Base-by-base conservation (phyloP, 805 yeast genomes). In the Cyberlindnera americana region DNA sequence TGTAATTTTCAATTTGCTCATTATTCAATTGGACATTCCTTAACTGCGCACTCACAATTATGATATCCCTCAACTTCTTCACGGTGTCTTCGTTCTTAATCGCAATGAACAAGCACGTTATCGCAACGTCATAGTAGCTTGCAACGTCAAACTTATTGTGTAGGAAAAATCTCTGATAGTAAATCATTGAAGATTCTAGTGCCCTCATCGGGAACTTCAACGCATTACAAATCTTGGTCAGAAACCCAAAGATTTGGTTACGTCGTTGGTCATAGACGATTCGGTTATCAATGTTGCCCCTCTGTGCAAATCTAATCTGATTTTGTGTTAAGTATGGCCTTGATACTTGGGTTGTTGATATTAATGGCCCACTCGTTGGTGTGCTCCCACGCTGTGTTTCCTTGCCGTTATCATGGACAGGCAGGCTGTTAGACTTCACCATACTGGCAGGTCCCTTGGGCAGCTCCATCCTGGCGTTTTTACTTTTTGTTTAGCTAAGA, bases 51-150 rank as follows among this genome's bases (percentile, higher is more conserved):
- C 70, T 65, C 26, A 62, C 63, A 4, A 63, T 56, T 32, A 81
- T 72, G 11, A 88, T 70, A 32, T 83, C 86, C 37, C 77, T 69
- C 13, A 83, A 59, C 50, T 83, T 83, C 57, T 87, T 88, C 29
- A 88, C 81, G 29, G 89, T 85, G 54, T 89, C 96, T 54, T 86
- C 95, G 47, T 80, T 78, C 59, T 89, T 87, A 30, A 81, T 67
- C 3, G 95, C 83, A 13, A 86, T 65, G 41, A 84, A 74, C 7
- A 89, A 57, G 38, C 88, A 73, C 9, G 91, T 73, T 8, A 81
- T 61, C 0, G 86, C 85, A n/a, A 85, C 73, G 31, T 81, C 80
- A 47, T 69, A 70, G 31, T 79, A 77, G 38, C 72, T 67, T 16
- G 65, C 66, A 11, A 71, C 68, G 42, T 73, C 78, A 52, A 81